These are phyloP conservation scores for Neoascochyta sp. DNA, from an alignment of 2,329 filamentous ascomycete species.

Conservation along the genomic window DNA sequence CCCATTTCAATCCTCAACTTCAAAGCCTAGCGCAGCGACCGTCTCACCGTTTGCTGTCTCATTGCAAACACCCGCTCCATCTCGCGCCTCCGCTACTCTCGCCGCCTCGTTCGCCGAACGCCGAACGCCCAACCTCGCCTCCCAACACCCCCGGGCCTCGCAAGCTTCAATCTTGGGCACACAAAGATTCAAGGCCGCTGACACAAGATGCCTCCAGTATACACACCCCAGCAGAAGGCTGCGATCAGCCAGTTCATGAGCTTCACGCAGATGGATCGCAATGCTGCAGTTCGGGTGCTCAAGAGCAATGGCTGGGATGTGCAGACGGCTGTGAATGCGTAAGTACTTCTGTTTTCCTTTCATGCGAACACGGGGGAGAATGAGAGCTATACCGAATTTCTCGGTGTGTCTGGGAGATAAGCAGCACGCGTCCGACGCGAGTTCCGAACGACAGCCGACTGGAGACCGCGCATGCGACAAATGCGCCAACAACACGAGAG, in stretches of 20 bases:
- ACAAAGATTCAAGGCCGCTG: constrained; percentile 8
- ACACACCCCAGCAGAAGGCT: constrained; percentile 45
- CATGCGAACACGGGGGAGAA: too few relatives aligned
- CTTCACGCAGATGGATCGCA: constrained; percentile 46
- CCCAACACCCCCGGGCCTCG: too few relatives aligned
- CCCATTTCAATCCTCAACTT: constrained; percentile 4
- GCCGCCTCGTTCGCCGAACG: too few relatives aligned
- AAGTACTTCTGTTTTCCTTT: constrained; percentile 27
- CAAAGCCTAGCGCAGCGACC: constrained; percentile 4
- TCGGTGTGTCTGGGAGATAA: too few relatives aligned
- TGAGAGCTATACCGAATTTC: background rate
- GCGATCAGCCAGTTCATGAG: constrained; percentile 45
- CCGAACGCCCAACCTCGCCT: too few relatives aligned
- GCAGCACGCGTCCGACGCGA: too few relatives aligned
- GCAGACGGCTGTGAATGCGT: constrained; percentile 46
- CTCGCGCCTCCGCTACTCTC: background rate
- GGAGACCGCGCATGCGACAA: too few relatives aligned
- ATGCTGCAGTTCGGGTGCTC: constrained; percentile 43
- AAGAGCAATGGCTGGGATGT: constrained; percentile 47
- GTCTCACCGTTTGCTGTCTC: constrained; percentile 1
- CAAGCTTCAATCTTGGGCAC: constrained; percentile 2
- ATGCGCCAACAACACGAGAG: too few relatives aligned
- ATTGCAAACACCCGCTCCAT: background rate
- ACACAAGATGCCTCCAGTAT: constrained; percentile 46
- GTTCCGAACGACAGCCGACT: too few relatives aligned